phyloP scores from a whole-genome alignment of 139 green algal genomes.

The Nannochloris sp. region DNA sequence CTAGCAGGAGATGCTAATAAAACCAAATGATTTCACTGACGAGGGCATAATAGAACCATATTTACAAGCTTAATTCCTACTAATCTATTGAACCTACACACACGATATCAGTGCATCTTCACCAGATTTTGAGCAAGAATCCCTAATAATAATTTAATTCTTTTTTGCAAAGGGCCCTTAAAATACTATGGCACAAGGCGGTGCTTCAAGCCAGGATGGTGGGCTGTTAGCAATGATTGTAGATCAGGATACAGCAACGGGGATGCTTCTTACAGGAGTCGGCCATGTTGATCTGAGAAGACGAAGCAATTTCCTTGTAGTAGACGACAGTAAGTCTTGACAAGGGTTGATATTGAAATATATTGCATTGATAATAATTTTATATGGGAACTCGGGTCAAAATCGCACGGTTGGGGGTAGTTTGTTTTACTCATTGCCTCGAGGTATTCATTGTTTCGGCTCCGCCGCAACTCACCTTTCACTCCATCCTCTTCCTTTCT shows the following conservation, averaged over 20 bases:
- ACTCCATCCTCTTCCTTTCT: not conserved
- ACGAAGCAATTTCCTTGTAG: conserved; percentile 90
- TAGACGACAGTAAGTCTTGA: conserved; percentile 75
- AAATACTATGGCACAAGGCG: not conserved
- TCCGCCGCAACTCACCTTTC: not conserved
- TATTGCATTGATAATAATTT: not conserved
- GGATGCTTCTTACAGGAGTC: conserved; percentile 93
- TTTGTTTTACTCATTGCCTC: not conserved
- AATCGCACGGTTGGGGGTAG: not conserved
- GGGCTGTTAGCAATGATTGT: conserved; percentile 44
- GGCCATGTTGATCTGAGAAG: conserved; percentile 88
- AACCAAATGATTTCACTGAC: too few relatives aligned
- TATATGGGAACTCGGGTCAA: not conserved
- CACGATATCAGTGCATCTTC: too few relatives aligned
- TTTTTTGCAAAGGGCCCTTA: not conserved
- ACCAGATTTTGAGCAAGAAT: too few relatives aligned
- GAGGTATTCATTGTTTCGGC: not conserved
- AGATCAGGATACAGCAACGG: conserved; percentile 94
- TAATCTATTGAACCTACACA: too few relatives aligned
- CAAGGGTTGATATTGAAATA: not conserved
- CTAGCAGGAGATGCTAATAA: too few relatives aligned
- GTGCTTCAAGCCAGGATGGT: conserved; percentile 3
- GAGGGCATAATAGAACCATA: too few relatives aligned
- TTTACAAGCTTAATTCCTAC: too few relatives aligned
- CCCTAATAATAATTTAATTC: conserved; percentile 1